Conservation (phyloP, 2,329 filamentous ascomycete species). For the Colletotrichum costaricense region DNA sequence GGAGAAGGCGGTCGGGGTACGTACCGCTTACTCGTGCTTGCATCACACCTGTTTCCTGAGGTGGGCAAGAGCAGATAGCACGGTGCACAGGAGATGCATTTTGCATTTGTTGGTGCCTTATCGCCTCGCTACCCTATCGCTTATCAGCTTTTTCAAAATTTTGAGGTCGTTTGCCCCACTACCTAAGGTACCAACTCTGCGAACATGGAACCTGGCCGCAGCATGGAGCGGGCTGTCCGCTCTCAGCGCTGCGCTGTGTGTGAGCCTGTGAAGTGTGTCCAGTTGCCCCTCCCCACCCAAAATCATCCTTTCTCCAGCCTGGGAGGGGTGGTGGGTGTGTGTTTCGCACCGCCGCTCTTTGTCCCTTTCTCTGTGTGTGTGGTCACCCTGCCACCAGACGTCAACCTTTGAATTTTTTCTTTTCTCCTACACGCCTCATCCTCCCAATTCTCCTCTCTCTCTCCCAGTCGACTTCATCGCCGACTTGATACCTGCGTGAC, state of each 20-base stretch:
- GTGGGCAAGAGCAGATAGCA: too few relatives aligned
- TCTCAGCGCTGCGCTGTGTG: neutral
- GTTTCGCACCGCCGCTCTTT: constrained; percentile 35
- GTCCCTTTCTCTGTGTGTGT: constrained; percentile 8
- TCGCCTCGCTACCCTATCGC: constrained; percentile 33
- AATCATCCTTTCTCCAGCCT: constrained; percentile 14
- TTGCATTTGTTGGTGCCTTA: constrained; percentile 19
- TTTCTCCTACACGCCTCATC: constrained; percentile 25
- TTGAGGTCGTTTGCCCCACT: constrained; percentile 24
- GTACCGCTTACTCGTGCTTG: neutral
- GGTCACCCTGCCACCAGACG: constrained; percentile 18
- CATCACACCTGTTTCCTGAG: neutral
- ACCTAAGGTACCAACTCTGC: constrained; percentile 5
- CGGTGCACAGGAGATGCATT: too few relatives aligned
- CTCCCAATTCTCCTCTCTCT: neutral
- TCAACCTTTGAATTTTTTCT: constrained; percentile 23
- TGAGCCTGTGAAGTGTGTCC: neutral
- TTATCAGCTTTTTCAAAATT: constrained; percentile 34
- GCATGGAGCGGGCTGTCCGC: neutral
- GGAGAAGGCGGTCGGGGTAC: constrained; percentile 2
- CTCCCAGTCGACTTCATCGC: constrained; percentile 31
- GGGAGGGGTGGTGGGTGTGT: neutral
- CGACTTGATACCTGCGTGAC: constrained; percentile 32
- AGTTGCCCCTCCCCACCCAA: constrained; percentile 28
- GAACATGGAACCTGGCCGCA: neutral